Base-by-base conservation (phyloP, 2,329 filamentous ascomycete genomes). In the Diplodia seriata region DNA sequence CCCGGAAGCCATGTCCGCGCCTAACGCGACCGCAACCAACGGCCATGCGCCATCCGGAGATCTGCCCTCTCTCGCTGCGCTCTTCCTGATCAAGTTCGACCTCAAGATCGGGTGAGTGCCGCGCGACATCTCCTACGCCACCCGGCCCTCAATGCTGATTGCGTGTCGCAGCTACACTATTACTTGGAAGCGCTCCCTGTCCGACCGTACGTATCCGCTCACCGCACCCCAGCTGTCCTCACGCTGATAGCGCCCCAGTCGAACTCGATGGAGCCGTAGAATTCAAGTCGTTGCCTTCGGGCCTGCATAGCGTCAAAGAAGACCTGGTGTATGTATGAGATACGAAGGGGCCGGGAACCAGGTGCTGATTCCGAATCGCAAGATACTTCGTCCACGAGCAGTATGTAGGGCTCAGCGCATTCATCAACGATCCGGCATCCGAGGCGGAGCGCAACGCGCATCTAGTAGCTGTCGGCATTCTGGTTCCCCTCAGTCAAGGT, bases 241-340 rank as follows among this genome's bases (percentile, higher is more conserved):
- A 29, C 31, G 40, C 66, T 68, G 36, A 68, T 67, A 51, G 47
- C 33, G 49, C 40, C 56, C 20, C 57, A 86, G 84, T 87, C 50
- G 79, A 84, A 56, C 86, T 98, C 59, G 92, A 97, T 73, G 93
- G 93, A 67, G 89, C 91, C 29, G 93, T 97, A 74, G 95, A 99
- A 81, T 99, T 93, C 86, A 98, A 97, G 81, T 96, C 93, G 70
- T 85, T 99, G 56, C 95, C 95, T 2, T 98, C 94, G 0, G 95
- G 95, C 29, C 81, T 97, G 61, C 95, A 99, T 80, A 91, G 92
- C 68, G 92, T 98, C 23, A 84, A 90, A 38, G 89, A 94, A 72
- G 95, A 99, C 79, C 84, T 98, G 63, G 84, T 91, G 80, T 87
- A 81, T 68, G 77, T 70, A 57, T 14, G 6, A 55, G 23, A 2